Percentiles rank a stretch among this genome's conserved stretches.
Conservation (phyloP, 495 filamentous ascomycete species). For the Talaromyces wortmannii region DNA sequence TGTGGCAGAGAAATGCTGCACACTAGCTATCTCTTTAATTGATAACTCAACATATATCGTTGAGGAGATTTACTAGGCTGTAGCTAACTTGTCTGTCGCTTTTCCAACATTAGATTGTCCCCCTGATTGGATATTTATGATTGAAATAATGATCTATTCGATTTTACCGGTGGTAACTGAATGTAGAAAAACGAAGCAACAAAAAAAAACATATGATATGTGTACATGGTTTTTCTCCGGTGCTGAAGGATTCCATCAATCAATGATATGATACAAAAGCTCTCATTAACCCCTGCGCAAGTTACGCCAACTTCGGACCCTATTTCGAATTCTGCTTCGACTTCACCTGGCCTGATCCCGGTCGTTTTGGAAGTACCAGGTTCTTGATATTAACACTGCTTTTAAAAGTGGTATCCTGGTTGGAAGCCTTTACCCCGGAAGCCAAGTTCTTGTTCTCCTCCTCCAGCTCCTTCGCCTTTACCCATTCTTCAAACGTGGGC, state of each 20-base stretch:
- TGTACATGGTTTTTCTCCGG: neutral
- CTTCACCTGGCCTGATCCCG: neutral
- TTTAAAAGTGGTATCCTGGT: conserved; percentile 17
- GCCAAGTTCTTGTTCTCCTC: neutral
- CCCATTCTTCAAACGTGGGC: conserved; percentile 30
- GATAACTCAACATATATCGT: neutral
- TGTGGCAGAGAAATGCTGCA: conserved; percentile 29
- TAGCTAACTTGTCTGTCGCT: neutral
- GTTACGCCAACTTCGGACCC: conserved; percentile 1
- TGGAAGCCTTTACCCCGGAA: no score
- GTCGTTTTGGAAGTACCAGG: neutral
- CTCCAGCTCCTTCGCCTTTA: conserved; percentile 31
- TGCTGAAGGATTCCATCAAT: neutral
- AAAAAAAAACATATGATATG: neutral
- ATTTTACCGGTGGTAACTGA: neutral
- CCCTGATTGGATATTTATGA: no score
- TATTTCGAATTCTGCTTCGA: neutral
- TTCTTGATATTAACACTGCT: conserved; percentile 30
- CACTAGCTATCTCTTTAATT: neutral
- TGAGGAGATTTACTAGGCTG: neutral
- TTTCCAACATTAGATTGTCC: neutral
- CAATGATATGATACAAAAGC: conserved; percentile 4
- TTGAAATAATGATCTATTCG: no score
- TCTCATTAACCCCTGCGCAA: neutral
- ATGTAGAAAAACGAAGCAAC: neutral